Evolutionary conservation across 148 eudicot species (phyloP).

Genomic region (Fagopyrum homotropicum): DNA sequence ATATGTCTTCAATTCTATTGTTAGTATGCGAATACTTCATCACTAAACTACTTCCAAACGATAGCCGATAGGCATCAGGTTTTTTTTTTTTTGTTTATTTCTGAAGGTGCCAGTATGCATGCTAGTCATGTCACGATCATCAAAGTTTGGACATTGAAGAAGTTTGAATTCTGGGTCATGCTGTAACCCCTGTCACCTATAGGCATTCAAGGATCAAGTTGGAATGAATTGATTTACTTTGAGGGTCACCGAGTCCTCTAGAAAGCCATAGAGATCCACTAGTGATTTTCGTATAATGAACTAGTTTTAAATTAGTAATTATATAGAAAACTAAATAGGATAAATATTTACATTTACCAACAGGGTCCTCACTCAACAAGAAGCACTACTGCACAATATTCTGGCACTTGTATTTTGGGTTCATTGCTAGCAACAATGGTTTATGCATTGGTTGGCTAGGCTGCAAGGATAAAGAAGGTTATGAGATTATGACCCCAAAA

Average conservation of each 20-base stretch:
- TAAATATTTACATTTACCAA: background rate
- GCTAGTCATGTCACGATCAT: too few species aligned
- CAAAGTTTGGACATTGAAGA: too few species aligned
- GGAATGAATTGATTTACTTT: too few species aligned
- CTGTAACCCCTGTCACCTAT: background rate
- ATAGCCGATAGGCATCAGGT: too few species aligned
- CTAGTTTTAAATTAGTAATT: background rate
- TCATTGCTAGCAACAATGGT: background rate
- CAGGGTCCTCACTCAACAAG: background rate
- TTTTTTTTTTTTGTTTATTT: too few species aligned
- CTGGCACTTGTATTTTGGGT: background rate
- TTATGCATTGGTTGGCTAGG: background rate
- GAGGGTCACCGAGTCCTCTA: too few species aligned
- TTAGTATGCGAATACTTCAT: too few species aligned
- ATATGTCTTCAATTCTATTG: too few species aligned
- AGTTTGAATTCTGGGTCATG: too few species aligned
- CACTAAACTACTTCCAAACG: too few species aligned
- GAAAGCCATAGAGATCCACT: background rate
- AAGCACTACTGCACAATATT: background rate
- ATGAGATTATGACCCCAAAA: background rate
- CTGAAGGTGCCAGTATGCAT: too few species aligned
- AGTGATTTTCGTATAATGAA: too few species aligned
- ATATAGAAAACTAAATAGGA: background rate
- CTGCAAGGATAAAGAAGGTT: background rate
- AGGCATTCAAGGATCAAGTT: constrained; percentile 20